These are phyloP conservation scores for Angomonas deanei DNA, from an alignment of 208 protist genomes.

Conservation along the genomic window DNA sequence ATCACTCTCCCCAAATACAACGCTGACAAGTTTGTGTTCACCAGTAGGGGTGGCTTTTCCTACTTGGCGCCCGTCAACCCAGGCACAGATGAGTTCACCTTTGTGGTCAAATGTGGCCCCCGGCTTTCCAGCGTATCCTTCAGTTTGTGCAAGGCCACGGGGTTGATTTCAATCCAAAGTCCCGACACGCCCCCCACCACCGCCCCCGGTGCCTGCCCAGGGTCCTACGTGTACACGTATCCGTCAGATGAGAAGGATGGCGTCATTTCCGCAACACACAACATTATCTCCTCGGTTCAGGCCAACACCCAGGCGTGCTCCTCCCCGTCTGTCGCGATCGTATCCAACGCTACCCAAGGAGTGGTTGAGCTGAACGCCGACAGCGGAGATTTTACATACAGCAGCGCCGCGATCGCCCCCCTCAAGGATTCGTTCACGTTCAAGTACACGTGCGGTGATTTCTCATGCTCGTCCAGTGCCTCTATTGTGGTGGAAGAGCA, in stretches of 20 bases:
- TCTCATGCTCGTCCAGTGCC: conserved; percentile 19
- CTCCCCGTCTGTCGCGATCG: neutral
- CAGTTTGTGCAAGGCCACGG: conserved; percentile 15
- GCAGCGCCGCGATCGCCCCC: conserved; percentile 12
- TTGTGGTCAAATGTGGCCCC: conserved; percentile 12
- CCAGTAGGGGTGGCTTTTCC: conserved; percentile 4
- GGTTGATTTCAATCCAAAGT: neutral
- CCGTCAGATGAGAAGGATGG: neutral
- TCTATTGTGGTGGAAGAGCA: conserved; percentile 20
- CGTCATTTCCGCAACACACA: neutral
- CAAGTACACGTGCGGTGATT: conserved; percentile 30
- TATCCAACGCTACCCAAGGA: neutral
- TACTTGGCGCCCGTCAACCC: conserved; percentile 12
- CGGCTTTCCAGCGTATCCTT: conserved; percentile 1
- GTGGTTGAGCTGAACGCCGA: neutral
- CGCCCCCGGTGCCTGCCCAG: conserved; percentile 14
- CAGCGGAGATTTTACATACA: conserved; percentile 44
- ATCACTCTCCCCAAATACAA: conserved; percentile 7
- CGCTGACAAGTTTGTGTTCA: conserved; percentile 10
- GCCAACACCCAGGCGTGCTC: conserved; percentile 4
- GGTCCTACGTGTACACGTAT: conserved; percentile 7
- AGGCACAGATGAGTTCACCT: conserved; percentile 14
- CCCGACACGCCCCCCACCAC: conserved; percentile 7
- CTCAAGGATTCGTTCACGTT: conserved; percentile 57
- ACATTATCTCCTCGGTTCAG: neutral